These are phyloP conservation scores for Pyracantha coccinea DNA, from an alignment of 331 rosid genomes.

Conservation along the genomic window DNA sequence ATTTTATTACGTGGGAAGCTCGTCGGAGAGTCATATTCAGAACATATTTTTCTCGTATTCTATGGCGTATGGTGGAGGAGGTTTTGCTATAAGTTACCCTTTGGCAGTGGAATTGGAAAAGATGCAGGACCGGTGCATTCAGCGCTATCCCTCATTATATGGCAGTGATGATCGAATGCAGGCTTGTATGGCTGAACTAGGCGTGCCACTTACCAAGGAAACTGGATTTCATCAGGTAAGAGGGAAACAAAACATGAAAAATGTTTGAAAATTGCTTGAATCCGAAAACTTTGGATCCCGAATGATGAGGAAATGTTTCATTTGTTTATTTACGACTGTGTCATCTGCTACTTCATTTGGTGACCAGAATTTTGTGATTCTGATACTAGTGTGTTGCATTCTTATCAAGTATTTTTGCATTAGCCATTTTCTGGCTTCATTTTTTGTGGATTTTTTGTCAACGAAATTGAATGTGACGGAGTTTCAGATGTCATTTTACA, in stretches of 20 bases:
- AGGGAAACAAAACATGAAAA: too few relatives aligned
- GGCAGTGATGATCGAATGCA: conserved; percentile 94
- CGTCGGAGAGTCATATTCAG: conserved; percentile 87
- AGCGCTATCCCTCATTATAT: conserved; percentile 67
- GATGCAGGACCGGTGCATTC: conserved; percentile 85
- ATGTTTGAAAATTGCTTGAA: not conserved
- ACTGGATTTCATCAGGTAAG: conserved; percentile 91
- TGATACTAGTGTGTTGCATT: too few relatives aligned
- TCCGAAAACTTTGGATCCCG: not conserved
- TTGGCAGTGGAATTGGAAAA: conserved; percentile 65
- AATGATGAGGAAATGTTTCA: not conserved
- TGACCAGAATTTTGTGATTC: too few relatives aligned
- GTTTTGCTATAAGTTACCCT: conserved; percentile 86
- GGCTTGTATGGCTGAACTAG: conserved; percentile 92
- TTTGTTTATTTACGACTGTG: not conserved
- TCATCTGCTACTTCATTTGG: not conserved
- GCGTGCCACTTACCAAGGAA: conserved; percentile 83
- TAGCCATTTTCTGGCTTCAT: too few relatives aligned
- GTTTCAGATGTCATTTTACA: not conserved
- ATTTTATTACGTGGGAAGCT: conserved; percentile 73
- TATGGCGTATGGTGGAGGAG: conserved; percentile 95
- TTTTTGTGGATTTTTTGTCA: too few relatives aligned
- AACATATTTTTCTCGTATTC: conserved; percentile 75
- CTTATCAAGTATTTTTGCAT: too few relatives aligned
- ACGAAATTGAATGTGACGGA: too few relatives aligned